Percentiles rank a stretch among this genome's conserved stretches.
Conservation (phyloP, 192 early-diverging fungal species). For the Lunasporangiospora selenospora region DNA sequence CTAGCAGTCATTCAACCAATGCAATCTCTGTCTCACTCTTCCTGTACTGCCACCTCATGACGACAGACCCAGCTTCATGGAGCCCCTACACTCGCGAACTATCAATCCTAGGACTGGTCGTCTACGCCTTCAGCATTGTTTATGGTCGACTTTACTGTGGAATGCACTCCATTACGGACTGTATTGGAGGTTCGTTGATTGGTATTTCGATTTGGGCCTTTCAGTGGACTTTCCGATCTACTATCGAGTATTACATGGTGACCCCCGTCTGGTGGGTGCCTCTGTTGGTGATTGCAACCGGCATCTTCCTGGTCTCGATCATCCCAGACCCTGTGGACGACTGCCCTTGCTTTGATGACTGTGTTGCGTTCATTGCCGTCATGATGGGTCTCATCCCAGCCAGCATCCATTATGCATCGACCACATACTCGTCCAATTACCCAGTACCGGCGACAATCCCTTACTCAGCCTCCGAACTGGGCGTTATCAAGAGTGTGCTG, state of each 20-base stretch:
- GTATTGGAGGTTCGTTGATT: constrained; percentile 68
- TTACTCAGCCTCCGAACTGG: constrained; percentile 23
- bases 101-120: constrained; percentile 39
- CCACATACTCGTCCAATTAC: constrained; percentile 38
- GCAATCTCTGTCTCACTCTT: constrained; percentile 76
- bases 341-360: constrained; percentile 81
- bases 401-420: constrained; percentile 58
- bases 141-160: constrained; percentile 85
- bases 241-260: constrained; percentile 39
- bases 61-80: constrained; percentile 46
- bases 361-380: constrained; percentile 70
- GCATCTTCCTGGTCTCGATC: constrained; percentile 47
- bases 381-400: constrained; percentile 66
- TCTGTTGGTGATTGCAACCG: constrained; percentile 6
- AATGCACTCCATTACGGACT: constrained; percentile 80
- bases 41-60: constrained; percentile 53
- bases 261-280: constrained; percentile 47
- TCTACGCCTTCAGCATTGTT: constrained; percentile 70
- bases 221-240: constrained; percentile 59
- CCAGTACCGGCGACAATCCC: constrained; percentile 47
- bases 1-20: constrained; percentile 89
- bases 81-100: constrained; percentile 50
- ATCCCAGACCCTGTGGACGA: constrained; percentile 71
- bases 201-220: constrained; percentile 64
- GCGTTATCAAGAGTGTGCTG: constrained; percentile 26